Conservation (phyloP, 2,329 filamentous ascomycete genomes). For the Ophiobolus disseminans region DNA sequence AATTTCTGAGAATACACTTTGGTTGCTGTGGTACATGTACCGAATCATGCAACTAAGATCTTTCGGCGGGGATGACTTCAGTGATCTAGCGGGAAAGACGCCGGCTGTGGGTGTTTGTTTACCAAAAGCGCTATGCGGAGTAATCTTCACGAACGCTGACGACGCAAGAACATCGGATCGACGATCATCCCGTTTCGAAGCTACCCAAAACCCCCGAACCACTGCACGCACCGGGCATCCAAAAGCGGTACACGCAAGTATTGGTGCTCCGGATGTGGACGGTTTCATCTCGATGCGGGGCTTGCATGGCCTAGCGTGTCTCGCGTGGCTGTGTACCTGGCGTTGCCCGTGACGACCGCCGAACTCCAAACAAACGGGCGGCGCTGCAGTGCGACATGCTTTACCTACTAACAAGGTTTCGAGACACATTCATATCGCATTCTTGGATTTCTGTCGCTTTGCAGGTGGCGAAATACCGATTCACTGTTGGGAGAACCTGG, state of each 20-base stretch:
- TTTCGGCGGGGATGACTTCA: too few relatives aligned
- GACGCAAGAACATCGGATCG: too few relatives aligned
- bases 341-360: constrained; percentile 8
- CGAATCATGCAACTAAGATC: too few relatives aligned
- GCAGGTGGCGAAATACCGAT: constrained; percentile 6
- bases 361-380: constrained; percentile 17
- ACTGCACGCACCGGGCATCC: too few relatives aligned
- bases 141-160: too few relatives aligned
- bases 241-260: constrained; percentile 1
- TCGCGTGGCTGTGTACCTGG: background rate
- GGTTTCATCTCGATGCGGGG: background rate
- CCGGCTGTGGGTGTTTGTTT: too few relatives aligned
- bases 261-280: background rate
- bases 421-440: constrained; percentile 25
- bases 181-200: too few relatives aligned
- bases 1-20: too few relatives aligned
- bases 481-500: background rate
- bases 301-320: constrained; percentile 4
- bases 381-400: background rate
- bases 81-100: too few relatives aligned
- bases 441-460: constrained; percentile 16
- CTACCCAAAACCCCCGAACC: too few relatives aligned
- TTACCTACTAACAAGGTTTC: constrained; percentile 2
- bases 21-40: too few relatives aligned
- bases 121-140: too few relatives aligned